Base-by-base conservation (phyloP, 1,284 basidiomycete species). In the Microbotryum intermedium region DNA sequence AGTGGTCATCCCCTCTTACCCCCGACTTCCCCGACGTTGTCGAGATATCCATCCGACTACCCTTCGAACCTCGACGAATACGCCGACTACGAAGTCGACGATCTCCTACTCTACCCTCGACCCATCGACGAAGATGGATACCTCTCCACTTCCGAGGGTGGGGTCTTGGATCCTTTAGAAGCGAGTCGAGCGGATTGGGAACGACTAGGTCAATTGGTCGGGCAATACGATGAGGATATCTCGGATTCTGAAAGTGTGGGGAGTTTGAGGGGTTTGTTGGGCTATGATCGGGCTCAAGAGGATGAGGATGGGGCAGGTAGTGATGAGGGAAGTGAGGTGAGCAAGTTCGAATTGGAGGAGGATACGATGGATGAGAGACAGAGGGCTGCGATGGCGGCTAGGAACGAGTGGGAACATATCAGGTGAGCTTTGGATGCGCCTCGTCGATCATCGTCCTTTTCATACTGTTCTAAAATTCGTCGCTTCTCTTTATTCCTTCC, bases 161-260 rank as follows among this genome's bases (percentile, higher is more conserved):
- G n/a, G 6, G 10, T 25, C 50, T 59, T 65, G 28, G 62, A 59
- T 26, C 60, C 58, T 11, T 56, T 62, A 18, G 67, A 56, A 1
- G 34, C 65, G 6, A 53, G 43, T 4, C 65, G 68, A 29, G 64
- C 62, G 11, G 71, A 67, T 7, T 72, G 71, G 71, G 64, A 69
- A 18, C 61, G 65, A 9, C 50, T 72, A 6, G 64, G 66, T 42
- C 67, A 70, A 28, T 58, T 69, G 26, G 29, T 69, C 3, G 71
- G 71, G 6, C 62, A 68, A 16, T 63, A 57, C 42, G 67, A 70
- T 49, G 64, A 39, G 34, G 34, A 65, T 29, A 65, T 71, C 7
- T 66, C 63, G 47, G 71, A 72, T 53, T 63, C 62, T 21, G 71
- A 72, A 54, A 70, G 69, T 42, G 66, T 58, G 23, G 70, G 59